A percentile compares a stretch with the other conserved stretches of the same genome.
These are phyloP conservation scores for Calonectria pseudoreteaudii DNA, from an alignment of 2,329 filamentous ascomycete genomes.

Conservation along the genomic window DNA sequence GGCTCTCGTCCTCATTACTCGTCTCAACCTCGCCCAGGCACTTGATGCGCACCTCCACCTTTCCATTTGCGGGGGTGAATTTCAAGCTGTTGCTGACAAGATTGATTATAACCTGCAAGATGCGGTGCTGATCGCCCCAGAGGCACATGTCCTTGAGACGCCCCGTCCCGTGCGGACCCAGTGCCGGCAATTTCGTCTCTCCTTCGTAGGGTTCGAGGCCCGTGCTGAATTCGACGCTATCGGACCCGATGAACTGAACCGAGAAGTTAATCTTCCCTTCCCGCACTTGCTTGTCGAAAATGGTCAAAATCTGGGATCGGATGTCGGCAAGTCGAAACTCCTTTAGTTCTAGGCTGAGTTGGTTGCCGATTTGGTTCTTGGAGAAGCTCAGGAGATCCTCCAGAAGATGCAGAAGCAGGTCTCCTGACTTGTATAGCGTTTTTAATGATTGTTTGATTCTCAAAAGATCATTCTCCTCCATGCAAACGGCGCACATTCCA, in stretches of 20 bases:
- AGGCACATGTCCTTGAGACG: slow-evolving; percentile 86
- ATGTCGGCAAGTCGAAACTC: slow-evolving; percentile 90
- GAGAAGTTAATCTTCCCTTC: slow-evolving; percentile 81
- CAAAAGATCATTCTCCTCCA: slow-evolving; percentile 86
- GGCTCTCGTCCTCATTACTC: slow-evolving; percentile 57
- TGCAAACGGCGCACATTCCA: slow-evolving; percentile 92
- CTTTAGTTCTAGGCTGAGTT: slow-evolving; percentile 83
- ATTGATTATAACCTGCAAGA: slow-evolving; percentile 93
- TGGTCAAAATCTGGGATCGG: slow-evolving; percentile 82
- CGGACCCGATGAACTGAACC: slow-evolving; percentile 72
- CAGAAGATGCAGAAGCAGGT: slow-evolving; percentile 85
- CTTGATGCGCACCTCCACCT: slow-evolving; percentile 80
- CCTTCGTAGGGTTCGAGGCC: slow-evolving; percentile 48
- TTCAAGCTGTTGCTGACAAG: slow-evolving; percentile 92
- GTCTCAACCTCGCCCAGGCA: slow-evolving; percentile 73
- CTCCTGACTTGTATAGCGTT: slow-evolving; percentile 80
- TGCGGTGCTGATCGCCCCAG: slow-evolving; percentile 93
- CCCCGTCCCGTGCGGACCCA: slow-evolving; percentile 74
- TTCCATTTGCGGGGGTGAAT: slow-evolving; percentile 84
- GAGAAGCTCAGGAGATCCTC: slow-evolving; percentile 93
- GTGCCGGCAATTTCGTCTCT: slow-evolving; percentile 62
- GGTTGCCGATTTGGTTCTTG: slow-evolving; percentile 93
- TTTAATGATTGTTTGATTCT: slow-evolving; percentile 86
- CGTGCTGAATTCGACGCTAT: slow-evolving; percentile 38
- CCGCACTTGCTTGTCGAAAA: slow-evolving; percentile 90